phyloP scores from a whole-genome alignment of 208 protist species.

The Crithidia mellificae region DNA sequence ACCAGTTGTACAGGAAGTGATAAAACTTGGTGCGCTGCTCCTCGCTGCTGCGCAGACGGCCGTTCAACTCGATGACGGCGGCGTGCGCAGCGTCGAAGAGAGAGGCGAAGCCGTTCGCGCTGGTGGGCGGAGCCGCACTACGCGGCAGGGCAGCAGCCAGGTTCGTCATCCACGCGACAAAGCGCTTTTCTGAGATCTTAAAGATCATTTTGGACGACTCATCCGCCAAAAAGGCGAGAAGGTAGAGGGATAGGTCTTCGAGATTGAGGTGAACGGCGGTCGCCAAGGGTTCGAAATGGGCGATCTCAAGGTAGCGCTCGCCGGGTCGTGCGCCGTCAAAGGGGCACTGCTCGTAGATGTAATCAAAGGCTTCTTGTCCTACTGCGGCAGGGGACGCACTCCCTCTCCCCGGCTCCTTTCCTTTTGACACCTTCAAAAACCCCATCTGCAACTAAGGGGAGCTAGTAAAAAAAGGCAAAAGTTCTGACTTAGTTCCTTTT shows the following conservation, averaged over 20 bases:
- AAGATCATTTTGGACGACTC: constrained; percentile 31
- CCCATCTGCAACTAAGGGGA: constrained; percentile 8
- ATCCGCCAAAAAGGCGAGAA: constrained; percentile 55
- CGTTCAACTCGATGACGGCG: constrained; percentile 33
- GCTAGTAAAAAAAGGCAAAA: too few species aligned
- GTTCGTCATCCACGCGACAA: constrained; percentile 39
- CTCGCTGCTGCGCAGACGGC: constrained; percentile 23
- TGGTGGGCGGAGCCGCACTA: constrained; percentile 4
- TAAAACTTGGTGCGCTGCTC: constrained; percentile 52
- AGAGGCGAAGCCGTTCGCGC: constrained; percentile 27
- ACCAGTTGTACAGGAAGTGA: constrained; percentile 65
- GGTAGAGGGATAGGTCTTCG: constrained; percentile 69
- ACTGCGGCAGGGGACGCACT: not conserved
- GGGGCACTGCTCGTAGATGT: constrained; percentile 26
- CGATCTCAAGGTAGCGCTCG: constrained; percentile 39
- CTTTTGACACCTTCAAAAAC: constrained; percentile 16
- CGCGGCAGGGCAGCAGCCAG: constrained; percentile 23
- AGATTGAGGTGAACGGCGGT: constrained; percentile 39
- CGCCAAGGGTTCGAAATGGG: constrained; percentile 55
- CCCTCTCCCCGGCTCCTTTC: not conserved
- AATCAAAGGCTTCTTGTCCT: constrained; percentile 39
- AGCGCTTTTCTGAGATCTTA: constrained; percentile 52
- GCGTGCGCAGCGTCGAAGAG: constrained; percentile 35
- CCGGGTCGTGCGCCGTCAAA: constrained; percentile 2
- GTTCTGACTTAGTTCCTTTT: too few species aligned